Percentiles rank a stretch among this genome's conserved stretches.
These are phyloP conservation scores for Alternaria sp. DNA, from an alignment of 2,329 filamentous ascomycete species.

Conservation along the genomic window DNA sequence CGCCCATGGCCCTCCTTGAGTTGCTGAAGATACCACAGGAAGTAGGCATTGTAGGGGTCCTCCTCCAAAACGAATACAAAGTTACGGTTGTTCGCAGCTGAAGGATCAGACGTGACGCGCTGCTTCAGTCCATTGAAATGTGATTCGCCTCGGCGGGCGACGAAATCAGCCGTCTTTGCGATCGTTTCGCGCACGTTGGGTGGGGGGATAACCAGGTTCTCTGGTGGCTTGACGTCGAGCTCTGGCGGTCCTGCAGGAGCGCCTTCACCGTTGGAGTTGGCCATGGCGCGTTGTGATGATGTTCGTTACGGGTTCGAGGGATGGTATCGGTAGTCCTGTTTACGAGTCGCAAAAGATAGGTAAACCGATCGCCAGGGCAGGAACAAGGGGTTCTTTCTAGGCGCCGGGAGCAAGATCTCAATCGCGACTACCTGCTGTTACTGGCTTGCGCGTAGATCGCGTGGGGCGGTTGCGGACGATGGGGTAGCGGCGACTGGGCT, in stretches of 20 bases:
- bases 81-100: slow-evolving; percentile 69
- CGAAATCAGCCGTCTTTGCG: slow-evolving; percentile 94
- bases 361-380: background rate
- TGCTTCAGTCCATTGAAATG: slow-evolving; percentile 87
- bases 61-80: slow-evolving; percentile 83
- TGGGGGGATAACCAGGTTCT: slow-evolving; percentile 84
- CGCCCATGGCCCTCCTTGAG: slow-evolving; percentile 84
- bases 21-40: slow-evolving; percentile 88
- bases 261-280: slow-evolving; percentile 38
- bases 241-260: slow-evolving; percentile 22
- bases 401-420: slow-evolving; percentile 14
- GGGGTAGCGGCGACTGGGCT: slow-evolving; percentile 7
- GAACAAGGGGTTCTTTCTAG: background rate
- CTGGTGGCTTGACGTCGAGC: slow-evolving; percentile 69
- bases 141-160: slow-evolving; percentile 70
- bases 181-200: slow-evolving; percentile 83
- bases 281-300: slow-evolving; percentile 31
- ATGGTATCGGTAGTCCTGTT: slow-evolving; percentile 13
- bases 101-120: slow-evolving; percentile 79
- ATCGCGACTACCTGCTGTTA: background rate
- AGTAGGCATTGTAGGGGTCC: slow-evolving; percentile 89
- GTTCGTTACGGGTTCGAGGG: slow-evolving; percentile 19
- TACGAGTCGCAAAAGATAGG: slow-evolving; percentile 9
- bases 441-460: slow-evolving; percentile 14
- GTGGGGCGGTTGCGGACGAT: slow-evolving; percentile 2